phyloP scores from a whole-genome alignment of 768 basidiomycete species.

The Termitomyces sp. region DNA sequence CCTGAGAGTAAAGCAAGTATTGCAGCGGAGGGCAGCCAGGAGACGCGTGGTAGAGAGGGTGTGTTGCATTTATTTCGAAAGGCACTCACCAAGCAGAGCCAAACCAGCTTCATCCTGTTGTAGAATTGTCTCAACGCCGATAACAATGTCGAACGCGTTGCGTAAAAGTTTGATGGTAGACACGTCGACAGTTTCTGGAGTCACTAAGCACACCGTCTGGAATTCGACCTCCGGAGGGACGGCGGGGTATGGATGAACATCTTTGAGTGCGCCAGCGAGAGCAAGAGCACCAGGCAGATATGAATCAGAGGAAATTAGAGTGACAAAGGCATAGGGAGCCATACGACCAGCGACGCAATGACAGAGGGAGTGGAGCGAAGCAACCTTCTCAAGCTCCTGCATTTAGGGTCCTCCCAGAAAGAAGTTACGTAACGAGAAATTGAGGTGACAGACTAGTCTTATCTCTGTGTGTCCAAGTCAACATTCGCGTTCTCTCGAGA shows the following conservation, averaged over 20 bases:
- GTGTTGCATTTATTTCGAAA: background rate
- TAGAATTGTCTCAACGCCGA: slow-evolving; percentile 88
- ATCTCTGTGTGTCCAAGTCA: background rate
- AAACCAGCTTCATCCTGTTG: slow-evolving; percentile 63
- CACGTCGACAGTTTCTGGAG: slow-evolving; percentile 89
- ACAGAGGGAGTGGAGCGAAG: slow-evolving; percentile 16
- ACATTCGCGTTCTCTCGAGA: background rate
- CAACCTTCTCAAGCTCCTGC: background rate
- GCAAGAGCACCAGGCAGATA: slow-evolving; percentile 94
- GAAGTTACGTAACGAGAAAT: slow-evolving; percentile 11
- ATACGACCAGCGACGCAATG: slow-evolving; percentile 33
- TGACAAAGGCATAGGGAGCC: slow-evolving; percentile 79
- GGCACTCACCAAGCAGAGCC: slow-evolving; percentile 71
- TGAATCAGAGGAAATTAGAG: slow-evolving; percentile 85
- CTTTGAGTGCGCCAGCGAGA: slow-evolving; percentile 77
- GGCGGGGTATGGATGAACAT: slow-evolving; percentile 62
- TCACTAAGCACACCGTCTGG: slow-evolving; percentile 85
- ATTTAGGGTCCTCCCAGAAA: slow-evolving; percentile 9
- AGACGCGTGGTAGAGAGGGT: slow-evolving; percentile 8
- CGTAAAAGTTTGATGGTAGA: slow-evolving; percentile 73
- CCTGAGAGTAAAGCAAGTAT: background rate
- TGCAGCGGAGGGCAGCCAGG: background rate
- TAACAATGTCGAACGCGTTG: slow-evolving; percentile 74
- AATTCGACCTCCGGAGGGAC: slow-evolving; percentile 60
- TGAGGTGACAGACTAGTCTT: background rate